Evolutionary conservation across 208 protist genomes (phyloP), one percentile per base, ranked within the genome.

Genomic region (Vickermania ingenoplastis): DNA sequence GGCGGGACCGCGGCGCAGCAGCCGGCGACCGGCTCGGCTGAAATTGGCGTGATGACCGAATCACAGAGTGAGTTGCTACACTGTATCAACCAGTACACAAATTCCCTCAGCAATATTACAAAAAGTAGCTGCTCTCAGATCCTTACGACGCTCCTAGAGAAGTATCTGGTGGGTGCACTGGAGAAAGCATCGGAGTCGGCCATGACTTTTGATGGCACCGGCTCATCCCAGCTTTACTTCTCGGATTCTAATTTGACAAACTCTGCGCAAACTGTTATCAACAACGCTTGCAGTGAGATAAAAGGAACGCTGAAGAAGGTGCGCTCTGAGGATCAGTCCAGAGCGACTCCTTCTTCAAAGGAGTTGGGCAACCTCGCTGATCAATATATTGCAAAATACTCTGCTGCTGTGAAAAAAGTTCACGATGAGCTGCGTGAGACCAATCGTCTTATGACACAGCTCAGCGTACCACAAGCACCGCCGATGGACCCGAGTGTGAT

Each of bases 401-500:
- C 89, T n/a, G 63, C 58, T 3, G 79, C 83, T 25, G 70, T 78
- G 29, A 73, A 69, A 56, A 54, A 68, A 26, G 63, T 63, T 3
- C 60, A 90, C 7, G 59, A 55, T 14, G 69, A 73, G 28, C 49
- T 74, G 57, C 62, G 73, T 26, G 54, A 63, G 30, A 62, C 66
- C 2, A 45, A 26, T 31, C 41, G 11, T 45, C 17, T 45, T n/a
- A 45, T 45, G 17, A n/a, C 36, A 45, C 7, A 45, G 36, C 7
- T 45, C 17, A 63, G 41, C 17, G 59, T 24, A 1, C 69, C 57
- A 2, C 69, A 60, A 0, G 61, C 57, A 23, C 21, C 59, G 0
- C 57, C 63, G 3, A 59, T 84, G 48, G 83, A 84, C 67, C 79
- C 81, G 1, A 79, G 92, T 36, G 74, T 67, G 28, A 73, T 95